Conservation (phyloP, 257 asterid genomes). For the Galeopsis tetrahit region DNA sequence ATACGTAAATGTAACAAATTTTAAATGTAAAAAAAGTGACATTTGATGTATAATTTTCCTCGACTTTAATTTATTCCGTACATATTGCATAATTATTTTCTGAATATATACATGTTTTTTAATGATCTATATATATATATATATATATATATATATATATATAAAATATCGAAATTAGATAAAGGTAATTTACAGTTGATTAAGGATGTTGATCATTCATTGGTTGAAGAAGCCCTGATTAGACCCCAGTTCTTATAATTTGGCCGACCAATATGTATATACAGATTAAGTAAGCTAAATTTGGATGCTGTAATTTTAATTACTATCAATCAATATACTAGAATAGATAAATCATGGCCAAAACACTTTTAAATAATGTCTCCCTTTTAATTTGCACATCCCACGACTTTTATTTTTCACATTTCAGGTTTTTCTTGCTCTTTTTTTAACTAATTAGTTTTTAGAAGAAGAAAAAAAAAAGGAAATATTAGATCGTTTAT, state of each 20-base stretch:
- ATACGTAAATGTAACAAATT: too few relatives aligned
- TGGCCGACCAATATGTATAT: constrained; percentile 19
- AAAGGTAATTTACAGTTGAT: background rate
- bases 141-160: too few relatives aligned
- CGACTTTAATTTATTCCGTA: too few relatives aligned
- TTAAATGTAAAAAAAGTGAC: too few relatives aligned
- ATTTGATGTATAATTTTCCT: too few relatives aligned
- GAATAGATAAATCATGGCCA: constrained; percentile 32
- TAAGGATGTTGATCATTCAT: constrained; percentile 14
- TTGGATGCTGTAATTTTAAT: constrained; percentile 36
- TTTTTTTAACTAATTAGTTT: background rate
- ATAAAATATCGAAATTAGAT: too few relatives aligned
- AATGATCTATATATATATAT: too few relatives aligned
- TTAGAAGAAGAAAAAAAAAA: too few relatives aligned
- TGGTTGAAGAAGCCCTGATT: background rate
- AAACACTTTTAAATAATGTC: constrained; percentile 31
- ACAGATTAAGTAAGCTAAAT: constrained; percentile 24
- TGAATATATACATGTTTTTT: too few relatives aligned
- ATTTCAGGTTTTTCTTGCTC: background rate
- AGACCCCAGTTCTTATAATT: background rate
- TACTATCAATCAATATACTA: constrained; percentile 35
- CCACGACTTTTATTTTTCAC: constrained; percentile 30
- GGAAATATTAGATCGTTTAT: too few relatives aligned
- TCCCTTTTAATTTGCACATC: constrained; percentile 24
- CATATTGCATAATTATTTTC: too few relatives aligned